A percentile compares a stretch with the other conserved stretches of the same genome.
These are phyloP conservation scores for Ganoderma leucocontextum DNA, from an alignment of 1,284 basidiomycete genomes.

Conservation along the genomic window DNA sequence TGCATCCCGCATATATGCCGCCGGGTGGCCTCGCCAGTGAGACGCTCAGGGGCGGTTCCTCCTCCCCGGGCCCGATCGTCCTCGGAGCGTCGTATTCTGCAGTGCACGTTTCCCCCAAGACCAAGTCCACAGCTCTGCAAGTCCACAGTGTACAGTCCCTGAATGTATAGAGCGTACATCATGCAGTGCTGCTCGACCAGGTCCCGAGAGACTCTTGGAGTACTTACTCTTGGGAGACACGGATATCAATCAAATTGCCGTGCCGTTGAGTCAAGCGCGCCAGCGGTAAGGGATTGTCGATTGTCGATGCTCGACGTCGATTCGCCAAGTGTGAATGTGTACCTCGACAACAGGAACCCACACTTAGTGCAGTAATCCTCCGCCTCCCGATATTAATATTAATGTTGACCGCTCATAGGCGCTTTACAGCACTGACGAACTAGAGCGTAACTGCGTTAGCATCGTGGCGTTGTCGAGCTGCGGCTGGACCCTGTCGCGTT, in stretches of 20 bases:
- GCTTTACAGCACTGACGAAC: not conserved
- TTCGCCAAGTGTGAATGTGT: not conserved
- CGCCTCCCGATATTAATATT: not conserved
- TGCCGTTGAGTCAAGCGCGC: conserved; percentile 11
- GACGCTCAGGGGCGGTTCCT: conserved; percentile 3
- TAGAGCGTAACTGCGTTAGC: not conserved
- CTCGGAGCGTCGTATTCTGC: not conserved
- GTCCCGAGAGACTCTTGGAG: conserved; percentile 7
- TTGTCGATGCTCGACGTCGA: not conserved
- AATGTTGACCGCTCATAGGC: not conserved
- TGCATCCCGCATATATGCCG: not conserved
- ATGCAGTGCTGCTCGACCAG: not conserved
- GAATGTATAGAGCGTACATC: not conserved
- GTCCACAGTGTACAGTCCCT: not conserved
- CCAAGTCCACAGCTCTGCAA: not conserved
- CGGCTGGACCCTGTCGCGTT: not conserved
- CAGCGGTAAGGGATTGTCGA: conserved; percentile 1
- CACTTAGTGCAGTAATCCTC: not conserved
- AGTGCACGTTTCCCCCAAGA: not conserved
- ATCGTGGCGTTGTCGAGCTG: not conserved
- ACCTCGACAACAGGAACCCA: not conserved
- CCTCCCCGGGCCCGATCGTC: conserved; percentile 1
- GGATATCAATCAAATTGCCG: conserved; percentile 23
- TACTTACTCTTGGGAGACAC: conserved; percentile 6
- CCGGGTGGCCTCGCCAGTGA: not conserved